Base-by-base conservation (phyloP, 805 yeast species). In the Barnettozyma sucrosica region DNA sequence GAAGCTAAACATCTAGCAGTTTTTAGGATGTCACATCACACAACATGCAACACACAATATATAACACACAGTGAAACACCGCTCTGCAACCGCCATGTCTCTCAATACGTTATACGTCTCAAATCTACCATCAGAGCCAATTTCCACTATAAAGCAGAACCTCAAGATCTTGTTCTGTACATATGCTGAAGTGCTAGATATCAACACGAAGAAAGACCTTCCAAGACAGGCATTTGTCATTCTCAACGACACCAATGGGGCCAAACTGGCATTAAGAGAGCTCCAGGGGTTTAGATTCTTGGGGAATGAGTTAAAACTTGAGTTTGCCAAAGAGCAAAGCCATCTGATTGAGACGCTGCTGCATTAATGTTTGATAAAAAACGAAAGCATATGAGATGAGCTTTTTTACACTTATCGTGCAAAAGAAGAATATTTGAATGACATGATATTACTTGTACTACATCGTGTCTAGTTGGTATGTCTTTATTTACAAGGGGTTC, bases 191-290 rank as follows among this genome's bases (percentile, higher is more conserved):
- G 76, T 85, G 3, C 58, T 83, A 5, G 74, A 76, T 10, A 69
- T 85, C 10, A 63, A 70, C 42, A 59, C 74, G 23, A 68, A 71
- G 45, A 61, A 70, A 33, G 69, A 69, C 46, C 72, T 68, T 48
- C 64, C 72, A 53, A 67, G 86, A 47, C 88, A 82, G 57, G 89
- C 89, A 0, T 85, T 83, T 67, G 62, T 84, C 2, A 66, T 76
- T 1, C 71, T 81, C 53, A 69, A 75, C 30, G 71, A 74, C 21
- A 49, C 67, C 1, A 72, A 71, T 19, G 76, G 74, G 38, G 81
- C 89, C 0, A 67, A 72, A 11, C 43, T 67, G 41, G 87, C 88
- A 0, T 43, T 75, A 51, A 67, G 71, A 34, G 63, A 74, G 5
- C 57, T 80, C 11, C 74, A 81, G 42, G 68, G 69, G 2, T 74